Evolutionary conservation across 495 filamentous ascomycete species (phyloP), one percentile per base, ranked within the genome.

Genomic region (Hyaloscypha bicolor): DNA sequence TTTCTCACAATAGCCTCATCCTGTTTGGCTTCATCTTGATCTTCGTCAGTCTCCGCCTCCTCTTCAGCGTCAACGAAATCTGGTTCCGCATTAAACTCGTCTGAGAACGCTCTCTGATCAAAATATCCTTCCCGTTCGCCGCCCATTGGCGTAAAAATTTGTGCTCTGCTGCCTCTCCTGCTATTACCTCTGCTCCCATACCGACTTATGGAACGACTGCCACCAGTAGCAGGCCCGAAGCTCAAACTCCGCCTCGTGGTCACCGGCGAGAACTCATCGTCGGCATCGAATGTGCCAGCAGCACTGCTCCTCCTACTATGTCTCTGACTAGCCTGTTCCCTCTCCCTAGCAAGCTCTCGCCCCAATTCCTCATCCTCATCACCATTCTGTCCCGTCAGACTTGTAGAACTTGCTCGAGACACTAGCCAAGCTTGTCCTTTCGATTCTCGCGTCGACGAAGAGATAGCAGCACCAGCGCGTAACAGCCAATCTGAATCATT

Each of bases 341-440:
- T 71, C 33, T 71, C 71, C n/a, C 63, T 65, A n/a, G 66, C 79
- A 8, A 81, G 69, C 68, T 83, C 81, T 29, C 75, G 72, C 51
- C 80, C 77, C 62, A 79, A 76, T 32, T 77, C 76, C 55, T 82
- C 79, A 14, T 82, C 83, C 25, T 85, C 79, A 16, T 79, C 77
- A 30, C 84, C 79, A 2, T 73, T 78, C 25, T 85, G 79, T 9
- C 79, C 81, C 9, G 84, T 78, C 16, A 93, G 80, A 69, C 85
- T 91, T 0, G 91, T 93, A 6, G 89, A 91, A 65, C 86, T 91
- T 35, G 85, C 86, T 62, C 90, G 85, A 65, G 90, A 89, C 6
- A 84, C 82, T 3, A 95, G 84, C 92, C 92, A 95, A 52, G 85
- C 81, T 74, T 93, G 90, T 14, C 92, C 92, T 74, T 93, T 94